phyloP scores from a whole-genome alignment of 768 basidiomycete species.

The Serendipita sp. region DNA sequence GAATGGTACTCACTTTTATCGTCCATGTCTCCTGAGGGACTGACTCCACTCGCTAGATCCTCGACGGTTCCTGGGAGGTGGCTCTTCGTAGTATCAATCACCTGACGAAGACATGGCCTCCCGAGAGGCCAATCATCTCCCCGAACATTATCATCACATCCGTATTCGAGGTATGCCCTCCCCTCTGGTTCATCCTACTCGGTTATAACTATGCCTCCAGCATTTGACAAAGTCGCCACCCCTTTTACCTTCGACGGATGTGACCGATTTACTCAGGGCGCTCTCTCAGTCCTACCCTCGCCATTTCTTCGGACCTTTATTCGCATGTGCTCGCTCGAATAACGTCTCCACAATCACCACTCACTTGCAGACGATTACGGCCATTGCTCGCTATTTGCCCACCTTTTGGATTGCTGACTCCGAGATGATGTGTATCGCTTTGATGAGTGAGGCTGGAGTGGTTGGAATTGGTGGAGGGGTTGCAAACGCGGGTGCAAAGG shows the following conservation, averaged over 20 bases:
- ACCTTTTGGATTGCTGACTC: conserved; percentile 52
- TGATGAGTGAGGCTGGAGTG: conserved; percentile 34
- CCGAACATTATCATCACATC: neutral
- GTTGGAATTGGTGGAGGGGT: conserved; percentile 11
- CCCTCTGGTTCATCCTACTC: neutral
- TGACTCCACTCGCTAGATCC: neutral
- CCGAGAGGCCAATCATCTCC: neutral
- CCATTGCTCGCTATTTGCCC: conserved; percentile 35
- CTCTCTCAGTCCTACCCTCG: conserved; percentile 39
- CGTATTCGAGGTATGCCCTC: neutral
- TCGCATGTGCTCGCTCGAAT: conserved; percentile 46
- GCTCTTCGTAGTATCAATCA: neutral
- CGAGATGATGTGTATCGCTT: conserved; percentile 57
- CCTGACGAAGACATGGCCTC: neutral
- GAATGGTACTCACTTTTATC: neutral
- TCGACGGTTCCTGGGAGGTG: neutral
- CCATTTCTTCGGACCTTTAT: conserved; percentile 55
- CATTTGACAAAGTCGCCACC: conserved; percentile 33
- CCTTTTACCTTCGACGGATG: conserved; percentile 9
- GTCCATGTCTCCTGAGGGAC: neutral
- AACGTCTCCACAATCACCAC: conserved; percentile 44
- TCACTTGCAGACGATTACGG: conserved; percentile 37
- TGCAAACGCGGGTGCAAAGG: conserved; percentile 13
- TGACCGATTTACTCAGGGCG: conserved; percentile 35
- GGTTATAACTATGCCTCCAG: conserved; percentile 14